A percentile compares a stretch with the other conserved stretches of the same genome.
phyloP scores from a whole-genome alignment of 2,329 filamentous ascomycete species.

The Nothomitra cinnamomea region DNA sequence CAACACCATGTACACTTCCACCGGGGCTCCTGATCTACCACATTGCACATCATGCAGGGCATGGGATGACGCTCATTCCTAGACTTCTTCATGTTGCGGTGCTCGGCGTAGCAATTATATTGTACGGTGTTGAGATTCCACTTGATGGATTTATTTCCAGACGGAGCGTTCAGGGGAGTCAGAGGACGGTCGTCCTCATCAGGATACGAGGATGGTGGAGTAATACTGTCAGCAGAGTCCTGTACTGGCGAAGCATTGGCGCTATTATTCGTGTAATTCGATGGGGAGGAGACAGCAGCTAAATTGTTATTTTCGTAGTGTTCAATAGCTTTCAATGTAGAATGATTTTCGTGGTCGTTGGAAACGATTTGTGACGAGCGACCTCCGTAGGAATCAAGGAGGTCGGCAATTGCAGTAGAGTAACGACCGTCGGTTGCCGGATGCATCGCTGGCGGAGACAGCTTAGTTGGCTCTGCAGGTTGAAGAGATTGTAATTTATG shows the following conservation, averaged over 20 bases:
- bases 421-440: background rate
- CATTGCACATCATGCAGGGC: constrained; percentile 3
- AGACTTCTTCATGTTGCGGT: constrained; percentile 1
- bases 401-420: background rate
- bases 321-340: background rate
- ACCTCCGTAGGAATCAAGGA: background rate
- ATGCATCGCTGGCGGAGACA: background rate
- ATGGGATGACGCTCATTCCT: background rate
- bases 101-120: background rate
- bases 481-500: background rate
- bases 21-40: background rate
- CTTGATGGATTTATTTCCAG: background rate
- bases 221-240: background rate
- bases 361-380: background rate
- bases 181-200: constrained; percentile 2
- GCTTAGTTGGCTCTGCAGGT: background rate
- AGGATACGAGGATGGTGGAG: background rate
- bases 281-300: background rate
- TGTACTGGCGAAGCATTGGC: background rate
- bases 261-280: background rate
- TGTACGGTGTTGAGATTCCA: constrained; percentile 1
- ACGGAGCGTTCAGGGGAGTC: background rate
- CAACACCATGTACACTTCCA: constrained; percentile 5
- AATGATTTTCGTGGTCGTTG: background rate
- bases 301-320: background rate